A percentile compares a stretch with the other conserved stretches of the same genome.
These are phyloP conservation scores for Biscogniauxia mediterranea DNA, from an alignment of 2,329 filamentous ascomycete genomes.

Conservation along the genomic window DNA sequence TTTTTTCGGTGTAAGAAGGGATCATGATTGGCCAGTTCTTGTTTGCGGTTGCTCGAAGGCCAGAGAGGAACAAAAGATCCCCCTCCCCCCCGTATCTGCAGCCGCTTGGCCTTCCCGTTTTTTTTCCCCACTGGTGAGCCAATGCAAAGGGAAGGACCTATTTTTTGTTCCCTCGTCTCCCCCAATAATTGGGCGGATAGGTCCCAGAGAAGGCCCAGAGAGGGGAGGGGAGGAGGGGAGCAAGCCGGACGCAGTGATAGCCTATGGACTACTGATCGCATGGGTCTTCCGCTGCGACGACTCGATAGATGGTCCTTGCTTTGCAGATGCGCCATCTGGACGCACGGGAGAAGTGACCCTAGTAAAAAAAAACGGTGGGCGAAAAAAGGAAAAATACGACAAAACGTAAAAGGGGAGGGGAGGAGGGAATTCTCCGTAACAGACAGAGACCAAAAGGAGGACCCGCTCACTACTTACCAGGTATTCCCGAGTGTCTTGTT, in stretches of 20 bases:
- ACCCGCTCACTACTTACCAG: constrained; percentile 64
- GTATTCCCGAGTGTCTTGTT: constrained; percentile 90
- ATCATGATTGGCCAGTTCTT: constrained; percentile 17
- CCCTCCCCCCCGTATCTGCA: background rate
- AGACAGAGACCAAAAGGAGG: constrained; percentile 1
- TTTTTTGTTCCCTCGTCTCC: background rate
- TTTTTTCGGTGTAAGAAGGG: constrained; percentile 27
- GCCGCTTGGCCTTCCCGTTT: background rate
- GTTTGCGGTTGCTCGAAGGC: background rate
- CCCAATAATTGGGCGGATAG: constrained; percentile 2
- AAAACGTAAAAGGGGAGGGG: constrained; percentile 11
- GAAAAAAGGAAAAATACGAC: constrained; percentile 17
- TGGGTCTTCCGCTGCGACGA: constrained; percentile 17
- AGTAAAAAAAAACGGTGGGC: constrained; percentile 15
- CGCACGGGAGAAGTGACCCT: constrained; percentile 24
- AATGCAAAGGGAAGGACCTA: background rate
- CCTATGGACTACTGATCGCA: constrained; percentile 34
- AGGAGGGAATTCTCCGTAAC: constrained; percentile 13
- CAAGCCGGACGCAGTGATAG: constrained; percentile 24
- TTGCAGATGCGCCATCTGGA: constrained; percentile 23
- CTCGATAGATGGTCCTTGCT: constrained; percentile 26
- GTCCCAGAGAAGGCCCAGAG: constrained; percentile 4
- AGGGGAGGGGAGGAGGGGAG: constrained; percentile 11
- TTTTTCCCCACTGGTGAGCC: background rate
- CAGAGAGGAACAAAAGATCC: background rate